phyloP scores from a whole-genome alignment of 331 rosid species.

The Ulmus americana region DNA sequence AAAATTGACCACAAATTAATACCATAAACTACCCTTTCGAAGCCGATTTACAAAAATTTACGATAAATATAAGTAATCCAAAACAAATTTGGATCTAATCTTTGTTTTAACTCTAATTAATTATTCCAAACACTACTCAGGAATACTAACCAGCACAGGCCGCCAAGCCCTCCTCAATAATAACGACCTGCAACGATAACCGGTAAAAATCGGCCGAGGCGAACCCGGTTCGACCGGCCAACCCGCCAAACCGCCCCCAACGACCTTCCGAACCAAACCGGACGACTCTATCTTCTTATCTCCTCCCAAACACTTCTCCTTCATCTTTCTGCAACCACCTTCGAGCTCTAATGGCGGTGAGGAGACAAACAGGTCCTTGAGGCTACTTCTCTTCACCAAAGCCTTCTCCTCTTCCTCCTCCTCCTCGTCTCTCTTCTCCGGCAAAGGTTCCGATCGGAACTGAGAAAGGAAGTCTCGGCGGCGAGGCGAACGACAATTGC shows the following conservation, averaged over 20 bases:
- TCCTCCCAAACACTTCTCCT: conserved; percentile 1
- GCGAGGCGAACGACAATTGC: conserved; percentile 32
- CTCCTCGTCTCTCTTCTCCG: conserved; percentile 12
- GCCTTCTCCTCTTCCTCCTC: conserved; percentile 29
- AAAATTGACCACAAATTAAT: too few relatives aligned
- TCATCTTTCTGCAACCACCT: not conserved
- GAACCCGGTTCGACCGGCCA: conserved; percentile 39
- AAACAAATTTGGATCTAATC: not conserved
- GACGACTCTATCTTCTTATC: not conserved
- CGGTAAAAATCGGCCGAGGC: conserved; percentile 49
- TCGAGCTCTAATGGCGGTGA: conserved; percentile 47
- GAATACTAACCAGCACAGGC: conserved; percentile 57
- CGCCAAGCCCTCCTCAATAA: conserved; percentile 70
- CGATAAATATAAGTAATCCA: not conserved
- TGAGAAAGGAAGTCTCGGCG: conserved; percentile 21
- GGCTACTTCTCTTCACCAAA: conserved; percentile 41
- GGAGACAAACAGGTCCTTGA: conserved; percentile 68
- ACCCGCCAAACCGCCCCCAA: conserved; percentile 15
- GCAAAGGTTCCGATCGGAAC: not conserved
- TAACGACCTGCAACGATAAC: conserved; percentile 58
- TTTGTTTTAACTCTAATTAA: not conserved
- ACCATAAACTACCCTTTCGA: not conserved
- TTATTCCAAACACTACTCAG: conserved; percentile 28
- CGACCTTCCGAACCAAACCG: conserved; percentile 4
- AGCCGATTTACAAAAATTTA: not conserved